These are phyloP conservation scores for Seiridium cupressi DNA, from an alignment of 2,329 filamentous ascomycete species.

Conservation along the genomic window DNA sequence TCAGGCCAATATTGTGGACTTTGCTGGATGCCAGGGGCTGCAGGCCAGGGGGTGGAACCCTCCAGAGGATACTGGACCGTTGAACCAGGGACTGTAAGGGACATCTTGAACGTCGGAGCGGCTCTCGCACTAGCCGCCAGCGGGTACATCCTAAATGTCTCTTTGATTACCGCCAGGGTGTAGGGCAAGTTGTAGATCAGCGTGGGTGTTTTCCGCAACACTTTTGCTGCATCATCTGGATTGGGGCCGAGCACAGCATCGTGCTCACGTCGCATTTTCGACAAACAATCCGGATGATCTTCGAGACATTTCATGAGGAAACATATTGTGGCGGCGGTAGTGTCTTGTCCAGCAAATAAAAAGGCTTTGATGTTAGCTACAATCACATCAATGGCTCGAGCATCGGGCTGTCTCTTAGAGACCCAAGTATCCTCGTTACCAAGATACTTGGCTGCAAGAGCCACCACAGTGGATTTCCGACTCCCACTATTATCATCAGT, in stretches of 20 bases:
- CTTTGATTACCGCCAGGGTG: not conserved
- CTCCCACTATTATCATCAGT: too few species aligned
- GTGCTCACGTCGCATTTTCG: not conserved
- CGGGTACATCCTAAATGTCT: not conserved
- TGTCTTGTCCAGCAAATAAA: conserved; percentile 25
- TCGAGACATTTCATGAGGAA: not conserved
- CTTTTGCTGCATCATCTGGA: not conserved
- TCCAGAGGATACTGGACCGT: too few species aligned
- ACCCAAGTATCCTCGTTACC: too few species aligned
- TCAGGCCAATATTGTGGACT: too few species aligned
- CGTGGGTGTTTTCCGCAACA: not conserved
- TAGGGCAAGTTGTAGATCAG: not conserved
- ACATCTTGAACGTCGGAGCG: too few species aligned
- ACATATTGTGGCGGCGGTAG: conserved; percentile 19
- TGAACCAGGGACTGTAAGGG: too few species aligned
- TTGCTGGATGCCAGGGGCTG: too few species aligned
- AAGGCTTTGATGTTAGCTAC: conserved; percentile 20
- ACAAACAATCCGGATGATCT: not conserved
- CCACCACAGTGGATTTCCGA: too few species aligned
- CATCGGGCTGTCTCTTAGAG: too few species aligned
- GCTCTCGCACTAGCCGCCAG: not conserved
- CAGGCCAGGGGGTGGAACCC: too few species aligned
- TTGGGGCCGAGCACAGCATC: not conserved
- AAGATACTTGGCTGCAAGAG: too few species aligned
- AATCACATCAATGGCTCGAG: too few species aligned